phyloP scores from a whole-genome alignment of 805 yeast genomes.

The Suhomyces tanzawaensis region DNA sequence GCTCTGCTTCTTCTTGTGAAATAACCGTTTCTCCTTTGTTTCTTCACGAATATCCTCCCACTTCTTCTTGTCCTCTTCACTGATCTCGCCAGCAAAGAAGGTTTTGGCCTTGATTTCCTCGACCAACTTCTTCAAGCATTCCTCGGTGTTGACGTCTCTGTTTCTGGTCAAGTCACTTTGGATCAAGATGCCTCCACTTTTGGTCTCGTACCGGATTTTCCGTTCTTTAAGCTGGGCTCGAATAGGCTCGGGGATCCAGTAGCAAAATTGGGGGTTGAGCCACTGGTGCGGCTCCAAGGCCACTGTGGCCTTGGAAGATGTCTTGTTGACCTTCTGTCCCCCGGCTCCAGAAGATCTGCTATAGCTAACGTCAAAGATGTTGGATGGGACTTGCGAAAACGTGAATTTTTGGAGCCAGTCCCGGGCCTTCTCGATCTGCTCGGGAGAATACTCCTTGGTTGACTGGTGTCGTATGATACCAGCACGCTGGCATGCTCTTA shows the following conservation, averaged over 20 bases:
- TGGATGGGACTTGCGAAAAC: constrained; percentile 40
- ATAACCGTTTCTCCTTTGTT: constrained; percentile 30
- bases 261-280: constrained; percentile 35
- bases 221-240: constrained; percentile 37
- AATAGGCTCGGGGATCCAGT: constrained; percentile 61
- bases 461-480: neutral
- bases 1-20: constrained; percentile 34
- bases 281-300: constrained; percentile 44
- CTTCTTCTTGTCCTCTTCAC: constrained; percentile 44
- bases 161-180: constrained; percentile 61
- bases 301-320: constrained; percentile 65
- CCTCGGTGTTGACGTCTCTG: constrained; percentile 53
- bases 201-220: constrained; percentile 53
- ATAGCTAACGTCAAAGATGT: constrained; percentile 43
- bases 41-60: constrained; percentile 46
- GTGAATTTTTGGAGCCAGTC: constrained; percentile 41
- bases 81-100: constrained; percentile 47
- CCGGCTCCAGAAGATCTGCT: constrained; percentile 80
- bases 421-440: constrained; percentile 33
- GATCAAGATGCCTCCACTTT: constrained; percentile 53
- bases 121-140: constrained; percentile 60
- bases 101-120: constrained; percentile 48
- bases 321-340: constrained; percentile 82
- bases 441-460: constrained; percentile 10
- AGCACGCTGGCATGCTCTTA: no score